phyloP scores from a whole-genome alignment of 1,284 basidiomycete genomes.

The Pterulicium gracile region DNA sequence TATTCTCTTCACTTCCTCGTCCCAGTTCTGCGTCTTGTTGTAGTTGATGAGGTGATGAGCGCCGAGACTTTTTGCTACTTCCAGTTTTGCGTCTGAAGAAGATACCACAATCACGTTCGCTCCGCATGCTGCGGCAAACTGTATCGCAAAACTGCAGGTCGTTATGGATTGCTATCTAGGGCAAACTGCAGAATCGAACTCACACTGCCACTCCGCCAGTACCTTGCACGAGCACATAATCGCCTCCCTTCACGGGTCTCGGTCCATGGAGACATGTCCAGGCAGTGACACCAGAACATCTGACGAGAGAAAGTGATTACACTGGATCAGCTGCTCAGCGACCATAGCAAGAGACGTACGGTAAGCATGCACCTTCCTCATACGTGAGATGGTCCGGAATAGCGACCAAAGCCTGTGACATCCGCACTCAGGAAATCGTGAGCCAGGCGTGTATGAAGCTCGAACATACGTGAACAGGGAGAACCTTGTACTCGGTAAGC shows the following conservation, averaged over 20 bases:
- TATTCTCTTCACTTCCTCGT: conserved; percentile 36
- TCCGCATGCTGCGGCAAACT: conserved; percentile 46
- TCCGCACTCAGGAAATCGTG: not conserved
- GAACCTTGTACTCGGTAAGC: conserved; percentile 39
- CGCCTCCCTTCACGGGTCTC: conserved; percentile 30
- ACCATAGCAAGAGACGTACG: conserved; percentile 19
- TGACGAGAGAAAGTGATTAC: conserved; percentile 9
- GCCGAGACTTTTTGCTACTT: conserved; percentile 33
- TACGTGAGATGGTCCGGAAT: conserved; percentile 36
- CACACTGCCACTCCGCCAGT: conserved; percentile 51
- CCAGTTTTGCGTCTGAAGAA: conserved; percentile 49
- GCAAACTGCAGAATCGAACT: conserved; percentile 8
- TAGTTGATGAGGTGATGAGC: conserved; percentile 50
- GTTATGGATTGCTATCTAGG: conserved; percentile 3
- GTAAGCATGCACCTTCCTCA: conserved; percentile 40
- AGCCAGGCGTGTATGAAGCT: conserved; percentile 7
- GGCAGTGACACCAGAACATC: conserved; percentile 39
- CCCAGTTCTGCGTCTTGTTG: conserved; percentile 42
- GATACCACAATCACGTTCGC: conserved; percentile 50
- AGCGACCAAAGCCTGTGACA: conserved; percentile 26
- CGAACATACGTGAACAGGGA: conserved; percentile 29
- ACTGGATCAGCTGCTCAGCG: not conserved
- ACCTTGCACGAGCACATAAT: conserved; percentile 42
- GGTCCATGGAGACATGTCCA: conserved; percentile 36
- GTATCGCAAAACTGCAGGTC: conserved; percentile 30